A percentile compares a stretch with the other conserved stretches of the same genome.
phyloP scores from a whole-genome alignment of 306 rosid genomes.

The Quercus alba region DNA sequence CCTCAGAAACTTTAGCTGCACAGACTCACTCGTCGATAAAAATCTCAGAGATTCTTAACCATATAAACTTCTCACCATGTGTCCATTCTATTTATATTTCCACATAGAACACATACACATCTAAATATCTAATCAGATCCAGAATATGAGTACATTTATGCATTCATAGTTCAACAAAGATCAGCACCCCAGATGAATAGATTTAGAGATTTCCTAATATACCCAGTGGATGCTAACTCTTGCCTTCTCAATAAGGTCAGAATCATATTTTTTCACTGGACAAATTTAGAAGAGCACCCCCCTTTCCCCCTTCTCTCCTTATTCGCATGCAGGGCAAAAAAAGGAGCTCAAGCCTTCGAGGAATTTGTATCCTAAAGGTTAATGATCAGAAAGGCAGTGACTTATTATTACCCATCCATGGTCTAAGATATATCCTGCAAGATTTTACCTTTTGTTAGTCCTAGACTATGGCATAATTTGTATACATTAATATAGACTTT shows the following conservation, averaged over 20 bases:
- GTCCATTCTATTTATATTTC: too few species aligned
- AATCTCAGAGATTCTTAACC: too few species aligned
- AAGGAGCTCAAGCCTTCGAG: not conserved
- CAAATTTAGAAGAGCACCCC: too few species aligned
- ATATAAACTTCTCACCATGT: too few species aligned
- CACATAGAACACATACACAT: too few species aligned
- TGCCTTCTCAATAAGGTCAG: too few species aligned
- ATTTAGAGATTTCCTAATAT: not conserved
- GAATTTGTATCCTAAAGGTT: not conserved
- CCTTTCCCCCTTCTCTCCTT: too few species aligned
- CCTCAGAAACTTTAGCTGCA: too few species aligned
- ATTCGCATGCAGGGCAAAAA: not conserved
- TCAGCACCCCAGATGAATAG: not conserved
- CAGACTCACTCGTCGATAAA: too few species aligned
- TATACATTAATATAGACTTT: not conserved
- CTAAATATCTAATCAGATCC: too few species aligned
- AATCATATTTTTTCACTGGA: too few species aligned
- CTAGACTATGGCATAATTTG: not conserved
- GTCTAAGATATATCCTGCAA: not conserved
- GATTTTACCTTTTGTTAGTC: not conserved
- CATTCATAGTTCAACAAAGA: not conserved
- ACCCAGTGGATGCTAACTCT: not conserved
- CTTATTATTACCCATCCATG: not conserved
- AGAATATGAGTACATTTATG: not conserved
- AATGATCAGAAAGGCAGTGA: not conserved